A percentile compares a stretch with the other conserved stretches of the same genome.
Conservation (phyloP, 164 flowering plant species). For the Tinospora cordifolia region DNA sequence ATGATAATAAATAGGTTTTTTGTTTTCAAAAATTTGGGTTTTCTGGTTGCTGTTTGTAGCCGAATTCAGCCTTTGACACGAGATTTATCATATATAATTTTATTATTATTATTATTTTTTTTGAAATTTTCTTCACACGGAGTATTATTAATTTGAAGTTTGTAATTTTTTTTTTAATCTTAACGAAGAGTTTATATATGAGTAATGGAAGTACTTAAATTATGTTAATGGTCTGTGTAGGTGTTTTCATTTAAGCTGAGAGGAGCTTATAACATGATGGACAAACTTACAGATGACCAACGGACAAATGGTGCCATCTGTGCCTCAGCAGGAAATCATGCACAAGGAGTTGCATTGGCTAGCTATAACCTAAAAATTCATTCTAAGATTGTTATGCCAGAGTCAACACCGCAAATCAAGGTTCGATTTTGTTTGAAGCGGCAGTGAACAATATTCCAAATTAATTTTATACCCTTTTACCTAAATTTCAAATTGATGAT, state of each 20-base stretch:
- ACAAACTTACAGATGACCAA: slow-evolving; percentile 67
- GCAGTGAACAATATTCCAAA: background rate
- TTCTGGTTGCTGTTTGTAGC: too few relatives aligned
- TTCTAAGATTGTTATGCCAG: slow-evolving; percentile 97
- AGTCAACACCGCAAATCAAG: slow-evolving; percentile 98
- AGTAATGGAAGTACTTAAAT: background rate
- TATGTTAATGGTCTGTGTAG: slow-evolving; percentile 34
- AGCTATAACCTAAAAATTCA: slow-evolving; percentile 61
- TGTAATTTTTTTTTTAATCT: background rate
- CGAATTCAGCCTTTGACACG: too few relatives aligned
- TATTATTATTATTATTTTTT: too few relatives aligned
- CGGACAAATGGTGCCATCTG: slow-evolving; percentile 80
- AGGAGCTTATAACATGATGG: slow-evolving; percentile 99
- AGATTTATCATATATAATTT: too few relatives aligned
- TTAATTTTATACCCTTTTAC: background rate
- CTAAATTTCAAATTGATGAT: background rate
- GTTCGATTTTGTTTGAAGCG: slow-evolving; percentile 23
- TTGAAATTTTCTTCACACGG: too few relatives aligned
- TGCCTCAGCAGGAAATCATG: slow-evolving; percentile 99
- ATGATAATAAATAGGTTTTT: too few relatives aligned
- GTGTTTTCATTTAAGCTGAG: slow-evolving; percentile 95
- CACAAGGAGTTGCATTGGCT: slow-evolving; percentile 98
- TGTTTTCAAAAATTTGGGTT: too few relatives aligned
- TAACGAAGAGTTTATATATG: background rate
- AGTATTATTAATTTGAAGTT: too few relatives aligned